These are phyloP conservation scores for Anaeromyces robustus DNA, from an alignment of 192 early-diverging fungal species.

Conservation along the genomic window DNA sequence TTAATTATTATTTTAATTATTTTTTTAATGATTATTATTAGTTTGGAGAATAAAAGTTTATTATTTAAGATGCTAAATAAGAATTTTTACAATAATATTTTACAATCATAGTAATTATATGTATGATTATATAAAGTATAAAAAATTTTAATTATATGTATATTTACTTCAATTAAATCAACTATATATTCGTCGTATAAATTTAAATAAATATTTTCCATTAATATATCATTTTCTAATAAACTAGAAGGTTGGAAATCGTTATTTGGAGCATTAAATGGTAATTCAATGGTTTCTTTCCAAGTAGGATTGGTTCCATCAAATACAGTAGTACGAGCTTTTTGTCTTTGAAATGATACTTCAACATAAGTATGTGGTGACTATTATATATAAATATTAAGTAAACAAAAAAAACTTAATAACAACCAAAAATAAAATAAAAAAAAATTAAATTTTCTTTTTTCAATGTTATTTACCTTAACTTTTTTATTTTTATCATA, in stretches of 20 bases:
- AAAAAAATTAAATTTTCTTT: conserved; percentile 1
- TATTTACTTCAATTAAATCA: conserved; percentile 18
- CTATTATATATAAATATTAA: not conserved
- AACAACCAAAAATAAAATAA: conserved; percentile 1
- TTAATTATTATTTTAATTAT: too few species aligned
- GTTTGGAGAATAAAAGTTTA: too few species aligned
- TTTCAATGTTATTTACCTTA: not conserved
- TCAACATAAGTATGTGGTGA: conserved; percentile 24
- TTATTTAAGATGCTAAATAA: too few species aligned
- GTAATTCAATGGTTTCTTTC: conserved; percentile 31
- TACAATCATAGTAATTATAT: too few species aligned
- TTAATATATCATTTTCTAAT: conserved; percentile 20
- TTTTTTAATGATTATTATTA: too few species aligned
- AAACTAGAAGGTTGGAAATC: conserved; percentile 21
- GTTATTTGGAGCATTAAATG: conserved; percentile 13
- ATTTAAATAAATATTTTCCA: conserved; percentile 30
- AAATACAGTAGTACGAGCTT: conserved; percentile 11
- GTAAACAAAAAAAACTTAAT: conserved; percentile 3
- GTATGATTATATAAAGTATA: too few species aligned
- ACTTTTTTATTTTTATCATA: conserved; percentile 4
- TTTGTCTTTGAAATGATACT: conserved; percentile 22
- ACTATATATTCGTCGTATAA: conserved; percentile 34
- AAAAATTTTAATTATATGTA: not conserved
- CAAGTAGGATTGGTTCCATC: conserved; percentile 34
- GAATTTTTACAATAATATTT: too few species aligned